Conservation (phyloP, 352 stramenopile genomes). For the Globisporangium mamillatum region DNA sequence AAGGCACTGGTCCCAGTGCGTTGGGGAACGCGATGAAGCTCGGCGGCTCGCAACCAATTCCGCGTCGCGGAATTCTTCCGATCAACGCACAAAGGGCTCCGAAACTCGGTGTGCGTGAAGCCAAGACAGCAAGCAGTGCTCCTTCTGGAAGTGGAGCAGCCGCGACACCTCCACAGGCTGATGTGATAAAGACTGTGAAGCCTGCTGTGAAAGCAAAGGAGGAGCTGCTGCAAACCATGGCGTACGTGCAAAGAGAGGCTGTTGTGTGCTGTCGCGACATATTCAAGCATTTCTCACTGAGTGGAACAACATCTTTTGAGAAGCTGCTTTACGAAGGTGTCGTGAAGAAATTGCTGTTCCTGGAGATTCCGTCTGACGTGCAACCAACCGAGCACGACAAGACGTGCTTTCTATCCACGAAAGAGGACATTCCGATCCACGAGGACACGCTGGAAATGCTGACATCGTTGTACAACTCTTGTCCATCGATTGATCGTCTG, state of each 20-base stretch:
- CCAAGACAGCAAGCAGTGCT: constrained; percentile 17
- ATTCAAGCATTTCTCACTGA: constrained; percentile 63
- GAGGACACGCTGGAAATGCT: constrained; percentile 65
- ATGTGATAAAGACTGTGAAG: constrained; percentile 56
- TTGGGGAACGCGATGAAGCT: constrained; percentile 48
- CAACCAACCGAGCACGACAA: constrained; percentile 83
- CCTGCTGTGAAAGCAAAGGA: constrained; percentile 75
- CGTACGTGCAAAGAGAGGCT: constrained; percentile 68
- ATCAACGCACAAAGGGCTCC: constrained; percentile 18
- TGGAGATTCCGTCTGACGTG: constrained; percentile 80
- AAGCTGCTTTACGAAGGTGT: constrained; percentile 78
- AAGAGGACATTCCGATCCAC: constrained; percentile 81
- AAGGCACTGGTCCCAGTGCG: constrained; percentile 27
- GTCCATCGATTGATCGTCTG: constrained; percentile 55
- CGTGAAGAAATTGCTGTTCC: constrained; percentile 80
- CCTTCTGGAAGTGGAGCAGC: background rate
- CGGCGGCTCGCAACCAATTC: constrained; percentile 47
- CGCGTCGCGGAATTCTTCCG: constrained; percentile 39
- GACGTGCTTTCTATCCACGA: constrained; percentile 80
- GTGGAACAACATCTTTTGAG: constrained; percentile 63
- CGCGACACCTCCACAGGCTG: constrained; percentile 5
- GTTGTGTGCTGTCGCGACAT: constrained; percentile 73
- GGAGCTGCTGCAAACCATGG: constrained; percentile 75
- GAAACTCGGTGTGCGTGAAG: constrained; percentile 28
- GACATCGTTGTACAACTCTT: constrained; percentile 54